Conservation (phyloP, 768 basidiomycete species). For the Mycena olivaceomarginata region DNA sequence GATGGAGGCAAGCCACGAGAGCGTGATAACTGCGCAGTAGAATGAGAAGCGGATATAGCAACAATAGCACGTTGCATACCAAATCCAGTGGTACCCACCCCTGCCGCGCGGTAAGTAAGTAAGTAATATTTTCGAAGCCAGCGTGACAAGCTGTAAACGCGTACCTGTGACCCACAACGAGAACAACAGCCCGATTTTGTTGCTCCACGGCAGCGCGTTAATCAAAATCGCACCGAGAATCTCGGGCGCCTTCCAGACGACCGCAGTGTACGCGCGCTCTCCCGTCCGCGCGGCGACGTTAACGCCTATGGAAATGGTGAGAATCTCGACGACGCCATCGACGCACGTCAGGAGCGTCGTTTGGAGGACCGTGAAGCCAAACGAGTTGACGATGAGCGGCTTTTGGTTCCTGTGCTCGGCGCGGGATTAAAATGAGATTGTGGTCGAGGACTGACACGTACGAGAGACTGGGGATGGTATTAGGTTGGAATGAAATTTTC, state of each 20-base stretch:
- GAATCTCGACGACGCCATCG: slow-evolving; percentile 68
- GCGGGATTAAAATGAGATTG: neutral
- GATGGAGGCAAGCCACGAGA: too few species aligned
- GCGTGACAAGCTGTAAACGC: neutral
- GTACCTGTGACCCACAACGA: slow-evolving; percentile 63
- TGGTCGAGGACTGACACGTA: too few species aligned
- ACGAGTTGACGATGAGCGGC: slow-evolving; percentile 68
- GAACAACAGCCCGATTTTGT: slow-evolving; percentile 71
- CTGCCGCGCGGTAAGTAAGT: slow-evolving; percentile 47
- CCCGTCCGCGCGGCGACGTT: slow-evolving; percentile 66
- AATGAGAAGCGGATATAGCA: neutral
- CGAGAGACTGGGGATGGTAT: neutral
- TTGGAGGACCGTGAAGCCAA: slow-evolving; percentile 69
- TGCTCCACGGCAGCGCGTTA: slow-evolving; percentile 68
- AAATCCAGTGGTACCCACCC: slow-evolving; percentile 76
- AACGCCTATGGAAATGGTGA: slow-evolving; percentile 72
- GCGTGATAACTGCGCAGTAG: neutral
- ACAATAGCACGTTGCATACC: slow-evolving; percentile 29
- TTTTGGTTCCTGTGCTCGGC: slow-evolving; percentile 62
- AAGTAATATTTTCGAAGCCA: neutral
- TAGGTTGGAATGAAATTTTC: neutral
- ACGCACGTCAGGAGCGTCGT: slow-evolving; percentile 74
- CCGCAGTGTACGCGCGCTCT: slow-evolving; percentile 68
- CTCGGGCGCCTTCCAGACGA: slow-evolving; percentile 70
- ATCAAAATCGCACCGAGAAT: slow-evolving; percentile 68